Conservation (phyloP, 2,329 filamentous ascomycete species). For the Nothopassalora personata region DNA sequence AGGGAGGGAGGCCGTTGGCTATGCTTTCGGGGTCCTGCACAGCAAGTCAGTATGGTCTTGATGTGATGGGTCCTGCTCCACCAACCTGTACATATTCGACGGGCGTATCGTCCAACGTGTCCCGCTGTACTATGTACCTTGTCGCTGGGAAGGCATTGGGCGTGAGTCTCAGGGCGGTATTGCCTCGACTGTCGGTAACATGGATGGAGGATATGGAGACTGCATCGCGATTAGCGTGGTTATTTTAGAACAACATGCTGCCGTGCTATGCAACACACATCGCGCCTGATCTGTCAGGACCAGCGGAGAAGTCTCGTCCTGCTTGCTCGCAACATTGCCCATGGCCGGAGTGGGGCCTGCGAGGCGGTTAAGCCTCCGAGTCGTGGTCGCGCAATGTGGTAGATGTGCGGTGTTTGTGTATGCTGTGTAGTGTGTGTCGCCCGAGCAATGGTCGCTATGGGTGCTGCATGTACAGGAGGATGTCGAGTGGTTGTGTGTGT, state of each 20-base stretch:
- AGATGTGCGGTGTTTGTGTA: constrained; percentile 5
- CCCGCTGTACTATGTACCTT: constrained; percentile 66
- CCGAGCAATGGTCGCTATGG: background rate
- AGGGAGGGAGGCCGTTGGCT: constrained; percentile 46
- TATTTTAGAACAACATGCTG: constrained; percentile 7
- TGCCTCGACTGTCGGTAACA: constrained; percentile 73
- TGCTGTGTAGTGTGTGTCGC: constrained; percentile 5
- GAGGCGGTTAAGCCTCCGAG: constrained; percentile 19
- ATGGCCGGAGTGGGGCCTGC: constrained; percentile 46
- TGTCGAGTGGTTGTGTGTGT: background rate
- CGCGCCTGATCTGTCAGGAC: constrained; percentile 88
- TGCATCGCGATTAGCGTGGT: constrained; percentile 38
- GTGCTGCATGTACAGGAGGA: background rate
- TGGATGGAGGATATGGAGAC: constrained; percentile 81
- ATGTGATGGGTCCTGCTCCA: constrained; percentile 5
- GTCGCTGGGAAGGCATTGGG: constrained; percentile 87
- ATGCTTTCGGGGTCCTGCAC: constrained; percentile 67
- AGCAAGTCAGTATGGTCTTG: background rate
- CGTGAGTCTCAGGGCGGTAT: constrained; percentile 67
- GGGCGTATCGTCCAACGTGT: constrained; percentile 65
- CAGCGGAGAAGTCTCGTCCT: constrained; percentile 73
- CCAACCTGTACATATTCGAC: constrained; percentile 89
- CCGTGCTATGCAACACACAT: constrained; percentile 54
- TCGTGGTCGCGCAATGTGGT: constrained; percentile 19
- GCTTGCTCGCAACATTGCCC: constrained; percentile 87